Percentiles rank a stretch among this genome's conserved stretches.
Conservation (phyloP, 2,329 filamentous ascomycete genomes). For the Fusarium sp. region DNA sequence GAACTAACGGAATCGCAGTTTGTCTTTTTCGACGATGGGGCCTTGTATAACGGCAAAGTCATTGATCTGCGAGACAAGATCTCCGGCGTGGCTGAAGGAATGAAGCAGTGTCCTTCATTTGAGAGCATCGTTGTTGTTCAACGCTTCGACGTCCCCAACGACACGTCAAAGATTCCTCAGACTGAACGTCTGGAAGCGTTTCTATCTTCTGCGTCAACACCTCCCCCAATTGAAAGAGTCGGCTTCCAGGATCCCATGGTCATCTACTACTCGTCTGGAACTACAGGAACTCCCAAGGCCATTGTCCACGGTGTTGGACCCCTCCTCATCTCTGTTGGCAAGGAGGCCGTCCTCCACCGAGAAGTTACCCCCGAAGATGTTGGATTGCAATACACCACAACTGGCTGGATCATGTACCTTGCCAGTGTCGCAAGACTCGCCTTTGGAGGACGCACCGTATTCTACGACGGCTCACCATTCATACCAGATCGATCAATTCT, state of each 20-base stretch:
- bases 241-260: conserved; percentile 81
- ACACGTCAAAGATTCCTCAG: conserved; percentile 65
- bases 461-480: conserved; percentile 90
- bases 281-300: conserved; percentile 86
- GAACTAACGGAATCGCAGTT: conserved; percentile 54
- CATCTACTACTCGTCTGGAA: conserved; percentile 83
- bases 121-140: conserved; percentile 73
- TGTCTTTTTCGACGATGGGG: conserved; percentile 85
- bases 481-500: conserved; percentile 74
- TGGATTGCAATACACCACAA: conserved; percentile 71
- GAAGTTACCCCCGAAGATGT: conserved; percentile 55
- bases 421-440: conserved; percentile 69
- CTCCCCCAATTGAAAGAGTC: conserved; percentile 69
- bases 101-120: conserved; percentile 72
- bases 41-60: conserved; percentile 82
- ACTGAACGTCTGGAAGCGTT: conserved; percentile 61
- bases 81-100: conserved; percentile 73
- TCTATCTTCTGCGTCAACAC: conserved; percentile 48
- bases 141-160: conserved; percentile 71
- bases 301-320: conserved; percentile 84
- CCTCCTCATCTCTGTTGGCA: conserved; percentile 63
- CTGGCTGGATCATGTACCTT: conserved; percentile 92
- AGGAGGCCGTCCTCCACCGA: conserved; percentile 71
- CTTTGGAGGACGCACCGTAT: conserved; percentile 69
- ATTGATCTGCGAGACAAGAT: conserved; percentile 82